Evolutionary conservation across 805 yeast genomes (phyloP).

Genomic region (Candida yuanshanica): DNA sequence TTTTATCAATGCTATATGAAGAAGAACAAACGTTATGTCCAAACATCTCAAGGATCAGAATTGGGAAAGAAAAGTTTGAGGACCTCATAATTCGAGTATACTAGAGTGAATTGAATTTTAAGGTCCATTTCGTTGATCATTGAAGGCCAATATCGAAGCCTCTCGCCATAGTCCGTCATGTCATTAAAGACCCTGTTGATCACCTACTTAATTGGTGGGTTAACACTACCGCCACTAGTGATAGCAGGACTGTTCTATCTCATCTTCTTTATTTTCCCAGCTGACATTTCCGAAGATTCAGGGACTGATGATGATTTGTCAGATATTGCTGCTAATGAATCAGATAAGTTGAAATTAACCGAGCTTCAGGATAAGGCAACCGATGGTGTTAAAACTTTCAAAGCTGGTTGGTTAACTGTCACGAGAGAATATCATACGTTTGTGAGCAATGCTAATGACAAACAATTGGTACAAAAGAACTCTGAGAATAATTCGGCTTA

Average conservation of each 20-base stretch:
- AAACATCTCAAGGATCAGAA: too few relatives aligned
- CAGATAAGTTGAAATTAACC: constrained; percentile 47
- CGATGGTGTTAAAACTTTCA: constrained; percentile 59
- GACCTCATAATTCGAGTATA: too few relatives aligned
- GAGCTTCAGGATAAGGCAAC: constrained; percentile 54
- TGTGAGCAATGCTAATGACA: constrained; percentile 29
- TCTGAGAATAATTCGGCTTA: constrained; percentile 44
- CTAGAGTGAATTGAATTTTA: not conserved
- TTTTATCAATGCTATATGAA: too few relatives aligned
- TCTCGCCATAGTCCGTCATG: too few relatives aligned
- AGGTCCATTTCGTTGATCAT: too few relatives aligned
- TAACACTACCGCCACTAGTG: constrained; percentile 68
- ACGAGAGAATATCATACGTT: constrained; percentile 66
- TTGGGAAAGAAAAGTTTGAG: too few relatives aligned
- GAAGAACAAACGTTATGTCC: too few relatives aligned
- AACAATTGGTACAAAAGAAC: constrained; percentile 26
- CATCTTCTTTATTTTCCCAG: constrained; percentile 31
- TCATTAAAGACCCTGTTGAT: constrained; percentile 23
- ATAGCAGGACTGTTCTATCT: constrained; percentile 34
- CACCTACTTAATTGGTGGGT: constrained; percentile 69
- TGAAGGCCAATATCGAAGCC: too few relatives aligned
- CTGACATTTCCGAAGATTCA: constrained; percentile 20
- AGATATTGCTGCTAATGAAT: constrained; percentile 21
- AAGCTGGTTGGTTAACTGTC: constrained; percentile 79
- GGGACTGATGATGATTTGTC: constrained; percentile 20